Evolutionary conservation across 164 flowering plant genomes (phyloP).

Genomic region (Tinospora cordifolia): DNA sequence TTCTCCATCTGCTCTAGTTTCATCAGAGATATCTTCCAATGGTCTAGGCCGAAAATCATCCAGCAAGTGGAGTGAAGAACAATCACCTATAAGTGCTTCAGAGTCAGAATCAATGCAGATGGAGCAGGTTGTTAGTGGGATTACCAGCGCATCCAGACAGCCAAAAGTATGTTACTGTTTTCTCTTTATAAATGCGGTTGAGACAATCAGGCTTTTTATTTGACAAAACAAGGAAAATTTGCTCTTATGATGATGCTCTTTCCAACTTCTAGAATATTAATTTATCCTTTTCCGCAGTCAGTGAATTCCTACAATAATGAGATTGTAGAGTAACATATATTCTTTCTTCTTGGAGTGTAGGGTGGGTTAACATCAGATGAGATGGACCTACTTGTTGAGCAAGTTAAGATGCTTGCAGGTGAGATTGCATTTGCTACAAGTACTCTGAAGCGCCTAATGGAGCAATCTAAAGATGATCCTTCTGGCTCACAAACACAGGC

Average conservation of each 20-base stretch:
- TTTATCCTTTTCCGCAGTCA: neutral
- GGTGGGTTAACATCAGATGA: slow-evolving; percentile 69
- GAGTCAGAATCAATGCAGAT: slow-evolving; percentile 63
- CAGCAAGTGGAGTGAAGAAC: slow-evolving; percentile 72
- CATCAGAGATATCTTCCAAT: slow-evolving; percentile 31
- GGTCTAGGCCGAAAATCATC: slow-evolving; percentile 57
- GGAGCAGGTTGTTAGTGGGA: slow-evolving; percentile 50
- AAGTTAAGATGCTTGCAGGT: slow-evolving; percentile 99
- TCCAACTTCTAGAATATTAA: neutral
- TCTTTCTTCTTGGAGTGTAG: slow-evolving; percentile 28
- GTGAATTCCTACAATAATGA: neutral
- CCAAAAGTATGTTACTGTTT: slow-evolving; percentile 31
- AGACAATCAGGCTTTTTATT: neutral
- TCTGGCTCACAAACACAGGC: slow-evolving; percentile 64
- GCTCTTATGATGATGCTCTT: neutral
- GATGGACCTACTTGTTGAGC: slow-evolving; percentile 93
- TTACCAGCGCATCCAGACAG: slow-evolving; percentile 32
- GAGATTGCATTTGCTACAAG: slow-evolving; percentile 96
- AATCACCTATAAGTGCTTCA: slow-evolving; percentile 51
- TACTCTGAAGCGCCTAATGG: slow-evolving; percentile 82
- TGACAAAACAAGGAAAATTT: neutral
- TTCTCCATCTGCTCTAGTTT: slow-evolving; percentile 34
- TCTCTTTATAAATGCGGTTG: neutral
- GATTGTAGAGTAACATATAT: neutral
- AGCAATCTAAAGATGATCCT: slow-evolving; percentile 84